Percentiles rank a stretch among this genome's conserved stretches.
Evolutionary conservation across 2,329 filamentous ascomycete genomes (phyloP).

Genomic region (Corniculantispora saksenae): DNA sequence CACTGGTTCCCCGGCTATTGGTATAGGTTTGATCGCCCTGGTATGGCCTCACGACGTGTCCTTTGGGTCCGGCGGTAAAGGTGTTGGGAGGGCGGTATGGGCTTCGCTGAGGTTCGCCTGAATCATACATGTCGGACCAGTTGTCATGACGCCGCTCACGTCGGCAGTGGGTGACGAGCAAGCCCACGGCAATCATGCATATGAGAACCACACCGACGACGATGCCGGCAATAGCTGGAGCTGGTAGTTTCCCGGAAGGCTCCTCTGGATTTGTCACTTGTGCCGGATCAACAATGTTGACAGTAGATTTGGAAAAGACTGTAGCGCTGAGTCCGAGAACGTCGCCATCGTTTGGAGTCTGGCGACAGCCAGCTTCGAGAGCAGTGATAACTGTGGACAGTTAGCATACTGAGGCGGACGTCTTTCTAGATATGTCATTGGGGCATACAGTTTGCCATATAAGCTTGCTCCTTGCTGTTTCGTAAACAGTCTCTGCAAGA

Average conservation of each 20-base stretch:
- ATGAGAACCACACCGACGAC: slow-evolving; percentile 51
- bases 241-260: slow-evolving; percentile 13
- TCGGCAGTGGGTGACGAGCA: slow-evolving; percentile 52
- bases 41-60: slow-evolving; percentile 2
- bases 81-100: background rate
- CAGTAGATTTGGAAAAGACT: slow-evolving; percentile 38
- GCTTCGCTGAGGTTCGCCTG: background rate
- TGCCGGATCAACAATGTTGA: slow-evolving; percentile 43
- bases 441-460: slow-evolving; percentile 52
- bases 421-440: too few relatives aligned
- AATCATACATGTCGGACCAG: too few relatives aligned
- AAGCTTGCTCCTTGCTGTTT: slow-evolving; percentile 41
- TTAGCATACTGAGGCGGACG: too few relatives aligned
- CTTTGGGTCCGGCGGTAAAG: background rate
- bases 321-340: slow-evolving; percentile 43
- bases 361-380: slow-evolving; percentile 49
- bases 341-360: slow-evolving; percentile 41
- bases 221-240: slow-evolving; percentile 50
- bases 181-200: slow-evolving; percentile 40
- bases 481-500: slow-evolving; percentile 46
- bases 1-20: background rate
- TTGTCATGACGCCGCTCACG: slow-evolving; percentile 39
- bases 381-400: slow-evolving; percentile 35
- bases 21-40: background rate
- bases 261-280: slow-evolving; percentile 29